Evolutionary conservation across 1,284 basidiomycete genomes (phyloP).

Genomic region (Heterobasidion occidentale): DNA sequence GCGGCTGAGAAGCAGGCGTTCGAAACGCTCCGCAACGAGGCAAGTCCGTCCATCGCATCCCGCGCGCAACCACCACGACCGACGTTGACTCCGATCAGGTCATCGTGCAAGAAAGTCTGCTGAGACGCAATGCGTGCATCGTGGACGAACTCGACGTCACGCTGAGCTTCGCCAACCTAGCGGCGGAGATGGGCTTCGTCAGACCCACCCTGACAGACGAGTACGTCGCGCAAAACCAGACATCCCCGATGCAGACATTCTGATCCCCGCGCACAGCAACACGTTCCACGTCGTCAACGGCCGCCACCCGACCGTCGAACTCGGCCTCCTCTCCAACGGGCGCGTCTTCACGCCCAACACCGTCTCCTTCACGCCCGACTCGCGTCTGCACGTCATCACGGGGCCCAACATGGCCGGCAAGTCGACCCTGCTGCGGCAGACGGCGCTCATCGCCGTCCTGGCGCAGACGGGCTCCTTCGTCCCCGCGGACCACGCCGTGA

Average conservation of each 20-base stretch:
- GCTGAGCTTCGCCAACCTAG: slow-evolving; percentile 77
- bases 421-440: slow-evolving; percentile 88
- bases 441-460: slow-evolving; percentile 84
- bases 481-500: slow-evolving; percentile 70
- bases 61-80: background rate
- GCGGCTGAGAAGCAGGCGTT: slow-evolving; percentile 68
- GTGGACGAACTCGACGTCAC: slow-evolving; percentile 89
- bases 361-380: slow-evolving; percentile 48
- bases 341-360: slow-evolving; percentile 83
- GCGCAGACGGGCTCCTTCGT: slow-evolving; percentile 94
- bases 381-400: slow-evolving; percentile 77
- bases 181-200: slow-evolving; percentile 72
- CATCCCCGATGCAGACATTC: slow-evolving; percentile 30
- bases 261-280: slow-evolving; percentile 30
- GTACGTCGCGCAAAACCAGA: slow-evolving; percentile 33
- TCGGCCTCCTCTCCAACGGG: slow-evolving; percentile 71
- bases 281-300: slow-evolving; percentile 70
- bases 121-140: slow-evolving; percentile 73
- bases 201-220: slow-evolving; percentile 66
- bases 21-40: slow-evolving; percentile 58
- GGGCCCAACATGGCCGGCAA: slow-evolving; percentile 98
- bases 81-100: slow-evolving; percentile 37
- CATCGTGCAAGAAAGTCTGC: slow-evolving; percentile 40
- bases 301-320: slow-evolving; percentile 90
- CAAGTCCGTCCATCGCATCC: slow-evolving; percentile 18